Evolutionary conservation across 306 rosid genomes (phyloP).

Genomic region (Quercus ilex): DNA sequence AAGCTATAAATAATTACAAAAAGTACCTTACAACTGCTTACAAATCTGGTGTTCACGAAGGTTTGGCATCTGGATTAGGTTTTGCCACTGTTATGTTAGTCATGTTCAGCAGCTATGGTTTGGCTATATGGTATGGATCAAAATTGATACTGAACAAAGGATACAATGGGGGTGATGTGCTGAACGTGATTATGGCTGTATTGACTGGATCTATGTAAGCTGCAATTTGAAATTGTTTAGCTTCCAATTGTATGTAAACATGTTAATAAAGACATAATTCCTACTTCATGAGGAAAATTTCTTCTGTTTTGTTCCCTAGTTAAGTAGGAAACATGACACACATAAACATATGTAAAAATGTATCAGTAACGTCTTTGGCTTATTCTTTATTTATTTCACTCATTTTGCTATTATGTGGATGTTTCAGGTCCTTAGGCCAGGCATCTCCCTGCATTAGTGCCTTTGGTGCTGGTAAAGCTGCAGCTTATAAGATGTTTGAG

Average conservation of each 20-base stretch:
- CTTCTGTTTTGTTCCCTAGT: neutral
- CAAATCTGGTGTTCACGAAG: conserved; percentile 71
- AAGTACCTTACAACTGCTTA: conserved; percentile 64
- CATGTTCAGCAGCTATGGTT: conserved; percentile 54
- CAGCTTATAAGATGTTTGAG: conserved; percentile 86
- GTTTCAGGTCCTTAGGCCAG: conserved; percentile 76
- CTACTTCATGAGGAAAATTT: neutral
- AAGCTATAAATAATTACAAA: conserved; percentile 53
- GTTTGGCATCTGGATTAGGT: conserved; percentile 58
- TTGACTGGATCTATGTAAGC: conserved; percentile 82
- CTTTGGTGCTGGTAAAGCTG: conserved; percentile 88
- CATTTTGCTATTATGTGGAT: neutral
- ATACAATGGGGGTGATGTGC: conserved; percentile 70
- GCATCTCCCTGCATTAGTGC: conserved; percentile 92
- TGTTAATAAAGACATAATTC: neutral
- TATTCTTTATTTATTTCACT: neutral
- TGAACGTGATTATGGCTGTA: conserved; percentile 73
- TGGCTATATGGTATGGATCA: conserved; percentile 84
- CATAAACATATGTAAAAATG: neutral
- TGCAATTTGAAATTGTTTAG: neutral
- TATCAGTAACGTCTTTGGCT: neutral
- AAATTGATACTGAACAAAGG: conserved; percentile 74
- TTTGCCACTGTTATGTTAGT: conserved; percentile 57
- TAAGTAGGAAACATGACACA: neutral
- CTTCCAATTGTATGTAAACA: neutral